These are phyloP conservation scores for Zoysia japonica DNA, from an alignment of 176 grass and related monocot genomes.

Conservation along the genomic window DNA sequence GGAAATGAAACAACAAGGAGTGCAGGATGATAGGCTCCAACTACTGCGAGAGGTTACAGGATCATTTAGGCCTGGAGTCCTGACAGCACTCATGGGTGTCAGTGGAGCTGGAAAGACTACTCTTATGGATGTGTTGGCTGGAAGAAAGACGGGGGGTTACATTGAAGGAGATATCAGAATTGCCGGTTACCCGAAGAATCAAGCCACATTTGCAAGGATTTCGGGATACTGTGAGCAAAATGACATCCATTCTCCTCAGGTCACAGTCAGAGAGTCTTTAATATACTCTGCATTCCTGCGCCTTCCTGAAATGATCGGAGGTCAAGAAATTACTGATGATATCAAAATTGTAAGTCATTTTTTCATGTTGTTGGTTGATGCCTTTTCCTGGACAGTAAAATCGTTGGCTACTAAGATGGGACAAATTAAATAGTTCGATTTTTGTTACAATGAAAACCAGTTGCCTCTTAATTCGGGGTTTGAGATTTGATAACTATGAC, in stretches of 20 bases:
- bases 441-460: too few species aligned
- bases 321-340: too few species aligned
- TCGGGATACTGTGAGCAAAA: conserved; percentile 98
- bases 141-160: conserved; percentile 94
- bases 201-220: conserved; percentile 92
- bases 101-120: conserved; percentile 96
- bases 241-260: conserved; percentile 97
- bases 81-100: conserved; percentile 96
- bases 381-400: too few species aligned
- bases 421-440: too few species aligned
- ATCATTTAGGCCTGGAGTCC: conserved; percentile 77
- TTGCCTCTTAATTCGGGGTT: too few species aligned
- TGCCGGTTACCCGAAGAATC: conserved; percentile 82
- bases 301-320: conserved; percentile 63
- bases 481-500: too few species aligned
- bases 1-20: conserved; percentile 97
- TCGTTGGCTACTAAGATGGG: too few species aligned
- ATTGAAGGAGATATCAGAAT: conserved; percentile 96
- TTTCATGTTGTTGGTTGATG: too few species aligned
- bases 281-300: conserved; percentile 90
- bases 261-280: conserved; percentile 88
- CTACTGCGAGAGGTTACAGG: conserved; percentile 73
- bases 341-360: too few species aligned
- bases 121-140: conserved; percentile 93
- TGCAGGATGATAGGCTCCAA: conserved; percentile 80